Base-by-base conservation (phyloP, 148 eudicot species). In the Nepenthes mirabilis region DNA sequence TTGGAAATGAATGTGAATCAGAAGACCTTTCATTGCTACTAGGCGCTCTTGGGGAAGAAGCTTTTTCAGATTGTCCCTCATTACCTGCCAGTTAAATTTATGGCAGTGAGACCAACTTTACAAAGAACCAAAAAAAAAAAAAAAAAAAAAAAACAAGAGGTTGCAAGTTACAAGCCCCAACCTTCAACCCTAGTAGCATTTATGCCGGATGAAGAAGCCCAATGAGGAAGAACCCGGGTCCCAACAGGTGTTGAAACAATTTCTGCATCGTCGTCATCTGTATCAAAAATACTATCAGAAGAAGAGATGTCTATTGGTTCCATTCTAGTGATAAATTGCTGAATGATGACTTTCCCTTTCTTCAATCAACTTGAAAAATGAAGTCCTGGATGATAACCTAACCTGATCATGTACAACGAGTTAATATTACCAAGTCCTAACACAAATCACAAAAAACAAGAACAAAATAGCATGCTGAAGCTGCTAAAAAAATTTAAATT, bases 231-330 rank as follows among this genome's bases (percentile, higher is more conserved):
- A 47, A 60, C 50, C 68, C 75, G 64, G 40, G 47, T 36, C 60
- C 43, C 62, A 4, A 37, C 53, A 55, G 77, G 68, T 60, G 80
- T 58, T n/a, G 71, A 78, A 76, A 58, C 52, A 14, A 49, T 6
- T 34, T 71, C 72, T 34, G 57, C 71, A 36, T 86, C 87, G 14
- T 82, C 81, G 2, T 77, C 83, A 66, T 81, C 82, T 67, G 78
- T 68, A 43, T 74, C 72, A 57, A 72, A 76, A 43, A 80, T 87
- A 67, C 78, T 80, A 36, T 82, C 95, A 34, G 83, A 66, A 0
- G 96, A 91, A 14, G 80, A 67, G 66, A 88, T 75, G 37, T 80
- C 83, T 64, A 88, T 83, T 32, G 76, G 68, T 52, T 76, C 83
- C 79, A 71, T 72, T 9, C 56, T 45, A 56, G 63, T 70, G 74